Evolutionary conservation across 805 yeast species (phyloP).

Genomic region (Yarrowia deformans): DNA sequence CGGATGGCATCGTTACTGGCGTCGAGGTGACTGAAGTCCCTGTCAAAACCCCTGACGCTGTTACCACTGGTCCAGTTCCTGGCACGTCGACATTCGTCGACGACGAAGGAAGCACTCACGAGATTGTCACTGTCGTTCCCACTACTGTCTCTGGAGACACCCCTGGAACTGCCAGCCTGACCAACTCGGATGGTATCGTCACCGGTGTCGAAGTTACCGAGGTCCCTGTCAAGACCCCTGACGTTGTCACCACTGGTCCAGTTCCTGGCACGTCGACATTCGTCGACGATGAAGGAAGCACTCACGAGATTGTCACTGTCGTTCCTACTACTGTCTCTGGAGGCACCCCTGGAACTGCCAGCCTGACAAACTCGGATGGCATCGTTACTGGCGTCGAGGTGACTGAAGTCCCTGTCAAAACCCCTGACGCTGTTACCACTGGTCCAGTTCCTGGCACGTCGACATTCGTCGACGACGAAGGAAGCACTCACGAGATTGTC

Average conservation of each 20-base stretch:
- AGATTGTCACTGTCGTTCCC: background rate
- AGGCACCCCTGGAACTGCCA: background rate
- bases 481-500: background rate
- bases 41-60: conserved; percentile 2
- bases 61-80: background rate
- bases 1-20: background rate
- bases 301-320: background rate
- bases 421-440: no score
- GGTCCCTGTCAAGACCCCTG: background rate
- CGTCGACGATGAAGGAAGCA: background rate
- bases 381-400: background rate
- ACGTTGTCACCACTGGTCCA: background rate
- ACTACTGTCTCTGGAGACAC: background rate
- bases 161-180: background rate
- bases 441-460: no score
- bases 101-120: background rate
- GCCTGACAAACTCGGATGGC: background rate
- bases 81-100: background rate
- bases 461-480: background rate
- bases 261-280: background rate
- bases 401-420: no score
- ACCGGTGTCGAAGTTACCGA: background rate
- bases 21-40: no score
- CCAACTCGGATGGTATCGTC: background rate
- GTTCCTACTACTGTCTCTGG: background rate